phyloP scores from a whole-genome alignment of 2,329 filamentous ascomycete species.

The Penicillium decumbens region DNA sequence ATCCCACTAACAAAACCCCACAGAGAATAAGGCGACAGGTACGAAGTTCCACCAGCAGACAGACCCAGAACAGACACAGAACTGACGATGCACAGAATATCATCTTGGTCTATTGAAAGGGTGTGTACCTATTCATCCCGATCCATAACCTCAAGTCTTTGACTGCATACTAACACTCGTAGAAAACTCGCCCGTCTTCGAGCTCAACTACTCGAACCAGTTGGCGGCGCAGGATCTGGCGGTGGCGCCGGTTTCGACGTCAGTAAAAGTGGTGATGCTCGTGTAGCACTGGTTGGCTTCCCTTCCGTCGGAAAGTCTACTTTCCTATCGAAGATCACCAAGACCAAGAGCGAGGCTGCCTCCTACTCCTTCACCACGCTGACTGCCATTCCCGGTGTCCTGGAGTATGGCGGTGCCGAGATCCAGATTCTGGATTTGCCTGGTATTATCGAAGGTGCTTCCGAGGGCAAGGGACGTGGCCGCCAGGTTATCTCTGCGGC shows the following conservation, averaged over 20 bases:
- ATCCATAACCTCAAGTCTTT: background rate
- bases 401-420: slow-evolving; percentile 96
- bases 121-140: slow-evolving; percentile 44
- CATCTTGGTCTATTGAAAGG: slow-evolving; percentile 96
- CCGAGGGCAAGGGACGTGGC: slow-evolving; percentile 92
- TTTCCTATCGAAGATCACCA: slow-evolving; percentile 97
- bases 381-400: slow-evolving; percentile 92
- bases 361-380: slow-evolving; percentile 97
- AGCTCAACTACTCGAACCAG: slow-evolving; percentile 89
- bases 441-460: slow-evolving; percentile 94
- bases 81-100: slow-evolving; percentile 63
- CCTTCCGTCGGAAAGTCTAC: slow-evolving; percentile 98
- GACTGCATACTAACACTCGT: slow-evolving; percentile 18
- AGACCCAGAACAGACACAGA: background rate
- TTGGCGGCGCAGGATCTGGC: slow-evolving; percentile 69
- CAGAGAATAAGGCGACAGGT: slow-evolving; percentile 99
- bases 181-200: slow-evolving; percentile 94
- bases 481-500: slow-evolving; percentile 95
- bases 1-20: slow-evolving; percentile 31
- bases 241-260: slow-evolving; percentile 83
- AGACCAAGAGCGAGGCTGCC: slow-evolving; percentile 92
- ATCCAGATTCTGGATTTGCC: slow-evolving; percentile 97
- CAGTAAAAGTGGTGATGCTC: slow-evolving; percentile 91
- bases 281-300: slow-evolving; percentile 97
- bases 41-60: slow-evolving; percentile 37